Percentiles rank a stretch among this genome's conserved stretches.
Conservation (phyloP, 164 flowering plant genomes). For the Annona cherimola region DNA sequence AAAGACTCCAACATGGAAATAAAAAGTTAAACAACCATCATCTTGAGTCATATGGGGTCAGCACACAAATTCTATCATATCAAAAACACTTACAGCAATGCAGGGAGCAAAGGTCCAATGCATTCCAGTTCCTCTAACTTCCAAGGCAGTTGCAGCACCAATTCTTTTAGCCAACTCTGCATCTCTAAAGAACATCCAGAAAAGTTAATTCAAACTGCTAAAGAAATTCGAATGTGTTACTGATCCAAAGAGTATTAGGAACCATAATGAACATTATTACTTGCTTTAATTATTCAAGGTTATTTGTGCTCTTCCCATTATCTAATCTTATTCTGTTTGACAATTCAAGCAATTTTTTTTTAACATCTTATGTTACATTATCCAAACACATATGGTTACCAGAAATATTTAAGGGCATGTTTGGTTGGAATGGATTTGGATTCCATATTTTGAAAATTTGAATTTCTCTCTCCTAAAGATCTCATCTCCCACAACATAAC, state of each 20-base stretch:
- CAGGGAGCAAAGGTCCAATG: constrained; percentile 65
- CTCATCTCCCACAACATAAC: too few relatives aligned
- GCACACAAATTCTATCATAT: neutral
- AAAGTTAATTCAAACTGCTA: neutral
- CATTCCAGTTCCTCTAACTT: constrained; percentile 64
- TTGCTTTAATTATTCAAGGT: neutral
- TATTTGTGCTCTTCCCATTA: neutral
- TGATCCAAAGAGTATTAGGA: too few relatives aligned
- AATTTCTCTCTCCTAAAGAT: too few relatives aligned
- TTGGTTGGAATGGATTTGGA: too few relatives aligned
- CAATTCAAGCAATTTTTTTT: neutral
- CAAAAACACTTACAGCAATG: constrained; percentile 55
- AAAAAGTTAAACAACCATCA: too few relatives aligned
- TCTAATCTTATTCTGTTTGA: neutral
- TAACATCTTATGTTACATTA: neutral
- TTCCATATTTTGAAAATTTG: too few relatives aligned
- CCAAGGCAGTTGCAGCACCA: constrained; percentile 70
- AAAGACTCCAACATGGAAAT: too few relatives aligned
- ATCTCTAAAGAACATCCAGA: constrained; percentile 35
- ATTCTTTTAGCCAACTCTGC: constrained; percentile 52
- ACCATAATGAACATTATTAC: too few relatives aligned
- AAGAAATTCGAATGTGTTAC: neutral
- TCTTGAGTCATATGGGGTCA: neutral
- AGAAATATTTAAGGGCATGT: neutral
- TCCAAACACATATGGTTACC: neutral